Evolutionary conservation across 2,329 filamentous ascomycete species (phyloP).

Genomic region (Hypoxylon sp.): DNA sequence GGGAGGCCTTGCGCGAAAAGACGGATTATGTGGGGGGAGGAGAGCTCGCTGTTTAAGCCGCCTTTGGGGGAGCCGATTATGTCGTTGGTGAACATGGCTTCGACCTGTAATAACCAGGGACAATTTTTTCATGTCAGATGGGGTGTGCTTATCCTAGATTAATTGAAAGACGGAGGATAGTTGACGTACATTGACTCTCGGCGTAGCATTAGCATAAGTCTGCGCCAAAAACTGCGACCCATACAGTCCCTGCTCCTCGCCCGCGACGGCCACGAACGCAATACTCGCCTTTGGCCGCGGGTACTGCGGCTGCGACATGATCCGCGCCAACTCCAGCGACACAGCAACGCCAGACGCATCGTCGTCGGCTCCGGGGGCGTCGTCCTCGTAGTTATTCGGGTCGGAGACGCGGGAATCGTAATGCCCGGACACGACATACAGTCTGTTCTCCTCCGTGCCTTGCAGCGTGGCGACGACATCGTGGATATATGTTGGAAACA

Average conservation of each 20-base stretch:
- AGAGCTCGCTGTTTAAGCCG: conserved; percentile 59
- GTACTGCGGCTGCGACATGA: conserved; percentile 60
- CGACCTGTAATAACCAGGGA: conserved; percentile 57
- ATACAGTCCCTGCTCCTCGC: conserved; percentile 69
- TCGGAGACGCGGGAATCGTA: conserved; percentile 67
- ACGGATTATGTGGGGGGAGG: conserved; percentile 66
- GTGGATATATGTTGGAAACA: conserved; percentile 65
- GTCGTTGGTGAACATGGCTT: conserved; percentile 70
- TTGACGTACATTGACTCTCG: conserved; percentile 52
- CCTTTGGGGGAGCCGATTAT: conserved; percentile 66
- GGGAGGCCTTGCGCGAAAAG: conserved; percentile 66
- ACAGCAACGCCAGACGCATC: conserved; percentile 69
- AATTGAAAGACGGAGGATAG: background rate
- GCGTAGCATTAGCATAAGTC: conserved; percentile 62
- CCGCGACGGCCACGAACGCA: conserved; percentile 68
- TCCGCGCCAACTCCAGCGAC: conserved; percentile 67
- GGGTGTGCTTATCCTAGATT: too few relatives aligned
- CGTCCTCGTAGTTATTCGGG: conserved; percentile 63
- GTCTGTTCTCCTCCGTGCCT: conserved; percentile 59
- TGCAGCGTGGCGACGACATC: conserved; percentile 66
- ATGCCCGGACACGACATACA: conserved; percentile 68
- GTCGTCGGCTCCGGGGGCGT: conserved; percentile 70
- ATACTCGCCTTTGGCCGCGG: conserved; percentile 63
- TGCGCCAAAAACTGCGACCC: conserved; percentile 66
- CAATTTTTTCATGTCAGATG: background rate